Conservation (phyloP, 768 basidiomycete species). For the Russula sp. region DNA sequence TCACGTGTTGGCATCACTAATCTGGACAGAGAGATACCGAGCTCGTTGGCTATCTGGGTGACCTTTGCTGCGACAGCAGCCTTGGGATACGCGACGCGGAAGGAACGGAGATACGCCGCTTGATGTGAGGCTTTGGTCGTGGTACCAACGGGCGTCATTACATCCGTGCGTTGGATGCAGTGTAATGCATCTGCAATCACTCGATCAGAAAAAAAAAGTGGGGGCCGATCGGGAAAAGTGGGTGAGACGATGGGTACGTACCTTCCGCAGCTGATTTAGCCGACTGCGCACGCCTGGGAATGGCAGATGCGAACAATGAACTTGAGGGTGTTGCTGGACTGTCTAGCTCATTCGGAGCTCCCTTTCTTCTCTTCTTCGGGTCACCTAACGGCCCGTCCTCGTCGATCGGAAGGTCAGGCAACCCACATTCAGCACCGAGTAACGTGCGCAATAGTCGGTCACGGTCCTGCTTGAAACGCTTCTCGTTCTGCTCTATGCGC, state of each 20-base stretch:
- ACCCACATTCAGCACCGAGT: slow-evolving; percentile 82
- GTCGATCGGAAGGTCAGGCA: slow-evolving; percentile 63
- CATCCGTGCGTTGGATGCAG: slow-evolving; percentile 71
- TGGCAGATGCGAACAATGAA: slow-evolving; percentile 26
- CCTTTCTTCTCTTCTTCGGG: slow-evolving; percentile 58
- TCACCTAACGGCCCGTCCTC: slow-evolving; percentile 57
- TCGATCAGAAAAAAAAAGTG: slow-evolving; percentile 26
- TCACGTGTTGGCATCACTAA: slow-evolving; percentile 94
- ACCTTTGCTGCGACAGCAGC: slow-evolving; percentile 71
- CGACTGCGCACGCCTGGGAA: slow-evolving; percentile 40
- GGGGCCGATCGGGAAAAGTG: background rate
- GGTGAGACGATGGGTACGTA: slow-evolving; percentile 33
- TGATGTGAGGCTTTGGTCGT: slow-evolving; percentile 74
- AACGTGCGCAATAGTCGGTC: slow-evolving; percentile 83
- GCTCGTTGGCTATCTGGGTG: slow-evolving; percentile 68
- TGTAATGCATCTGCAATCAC: slow-evolving; percentile 55
- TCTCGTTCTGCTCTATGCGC: slow-evolving; percentile 90
- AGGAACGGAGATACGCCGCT: slow-evolving; percentile 81
- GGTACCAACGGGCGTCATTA: slow-evolving; percentile 46
- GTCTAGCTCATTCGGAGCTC: slow-evolving; percentile 38
- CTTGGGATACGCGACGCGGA: slow-evolving; percentile 80
- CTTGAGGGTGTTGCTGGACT: slow-evolving; percentile 50
- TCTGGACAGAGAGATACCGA: slow-evolving; percentile 66
- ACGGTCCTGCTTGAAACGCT: slow-evolving; percentile 80
- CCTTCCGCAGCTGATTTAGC: slow-evolving; percentile 61